Conservation (phyloP, 805 yeast genomes). For the Yarrowia alimentaria region DNA sequence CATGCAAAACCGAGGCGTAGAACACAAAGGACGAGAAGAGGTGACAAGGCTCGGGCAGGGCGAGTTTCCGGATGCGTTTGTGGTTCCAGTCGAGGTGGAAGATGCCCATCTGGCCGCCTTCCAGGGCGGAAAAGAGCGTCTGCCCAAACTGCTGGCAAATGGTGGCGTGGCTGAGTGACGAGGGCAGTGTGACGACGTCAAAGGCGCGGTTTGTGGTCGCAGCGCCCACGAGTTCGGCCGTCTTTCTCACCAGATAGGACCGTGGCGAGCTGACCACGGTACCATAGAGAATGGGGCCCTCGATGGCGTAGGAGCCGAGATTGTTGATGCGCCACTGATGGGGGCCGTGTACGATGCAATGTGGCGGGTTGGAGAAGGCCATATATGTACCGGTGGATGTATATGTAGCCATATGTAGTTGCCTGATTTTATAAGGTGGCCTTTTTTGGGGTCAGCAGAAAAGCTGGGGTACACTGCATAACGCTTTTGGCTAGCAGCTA, state of each 20-base stretch:
- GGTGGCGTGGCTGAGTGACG: background rate
- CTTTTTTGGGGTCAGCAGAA: too few relatives aligned
- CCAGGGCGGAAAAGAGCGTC: conserved; percentile 7
- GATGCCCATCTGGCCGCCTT: conserved; percentile 5
- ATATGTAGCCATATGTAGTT: too few relatives aligned
- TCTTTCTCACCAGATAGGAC: conserved; percentile 9
- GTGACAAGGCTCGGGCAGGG: conserved; percentile 5
- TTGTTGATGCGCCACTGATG: conserved; percentile 22
- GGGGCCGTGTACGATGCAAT: background rate
- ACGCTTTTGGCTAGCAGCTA: too few relatives aligned
- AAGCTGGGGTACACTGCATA: conserved; percentile 15
- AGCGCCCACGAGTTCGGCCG: conserved; percentile 3
- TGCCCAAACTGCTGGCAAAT: conserved; percentile 13
- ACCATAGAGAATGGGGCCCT: conserved; percentile 9
- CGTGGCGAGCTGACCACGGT: background rate
- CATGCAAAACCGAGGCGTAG: conserved; percentile 6
- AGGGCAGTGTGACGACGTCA: conserved; percentile 10
- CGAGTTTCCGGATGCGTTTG: conserved; percentile 16
- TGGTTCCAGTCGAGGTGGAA: conserved; percentile 24
- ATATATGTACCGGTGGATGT: background rate
- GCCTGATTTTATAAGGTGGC: too few relatives aligned
- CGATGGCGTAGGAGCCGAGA: background rate
- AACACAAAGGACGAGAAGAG: background rate
- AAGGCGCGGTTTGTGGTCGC: conserved; percentile 3
- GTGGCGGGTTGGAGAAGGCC: background rate